phyloP scores from a whole-genome alignment of 352 stramenopile species.

The Phytophthora tentaculata region DNA sequence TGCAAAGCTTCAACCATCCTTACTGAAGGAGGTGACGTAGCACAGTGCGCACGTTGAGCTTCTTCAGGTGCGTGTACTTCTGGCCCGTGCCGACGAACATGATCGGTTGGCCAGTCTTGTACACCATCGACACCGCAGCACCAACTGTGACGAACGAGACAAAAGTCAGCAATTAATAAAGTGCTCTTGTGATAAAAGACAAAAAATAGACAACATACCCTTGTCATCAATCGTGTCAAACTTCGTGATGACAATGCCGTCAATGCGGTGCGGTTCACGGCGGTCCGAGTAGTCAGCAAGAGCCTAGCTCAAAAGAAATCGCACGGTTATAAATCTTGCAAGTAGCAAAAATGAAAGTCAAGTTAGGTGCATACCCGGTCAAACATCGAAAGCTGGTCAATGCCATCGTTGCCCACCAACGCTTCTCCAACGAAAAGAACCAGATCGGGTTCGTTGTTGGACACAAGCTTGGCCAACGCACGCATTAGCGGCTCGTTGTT shows the following conservation, averaged over 20 bases:
- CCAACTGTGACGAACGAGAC: no score
- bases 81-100: conserved; percentile 99
- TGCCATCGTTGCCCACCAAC: conserved; percentile 98
- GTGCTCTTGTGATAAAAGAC: no score
- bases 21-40: conserved; percentile 95
- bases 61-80: conserved; percentile 99
- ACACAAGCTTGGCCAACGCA: conserved; percentile 96
- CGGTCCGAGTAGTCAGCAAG: conserved; percentile 91
- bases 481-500: conserved; percentile 99
- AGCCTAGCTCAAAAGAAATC: conserved; percentile 46
- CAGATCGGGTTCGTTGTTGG: conserved; percentile 96
- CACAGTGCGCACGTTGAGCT: conserved; percentile 96
- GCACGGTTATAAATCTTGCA: conserved; percentile 10
- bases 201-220: conserved; percentile 62
- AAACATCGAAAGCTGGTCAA: conserved; percentile 98
- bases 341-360: not conserved
- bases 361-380: conserved; percentile 69
- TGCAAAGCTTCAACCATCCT: conserved; percentile 8
- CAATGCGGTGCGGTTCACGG: conserved; percentile 91
- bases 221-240: conserved; percentile 99
- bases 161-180: no score
- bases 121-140: conserved; percentile 99
- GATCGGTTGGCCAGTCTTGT: conserved; percentile 98
- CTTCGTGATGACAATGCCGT: conserved; percentile 99
- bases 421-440: conserved; percentile 99